These are phyloP conservation scores for Betula pendula DNA, from an alignment of 306 rosid genomes.

Conservation along the genomic window DNA sequence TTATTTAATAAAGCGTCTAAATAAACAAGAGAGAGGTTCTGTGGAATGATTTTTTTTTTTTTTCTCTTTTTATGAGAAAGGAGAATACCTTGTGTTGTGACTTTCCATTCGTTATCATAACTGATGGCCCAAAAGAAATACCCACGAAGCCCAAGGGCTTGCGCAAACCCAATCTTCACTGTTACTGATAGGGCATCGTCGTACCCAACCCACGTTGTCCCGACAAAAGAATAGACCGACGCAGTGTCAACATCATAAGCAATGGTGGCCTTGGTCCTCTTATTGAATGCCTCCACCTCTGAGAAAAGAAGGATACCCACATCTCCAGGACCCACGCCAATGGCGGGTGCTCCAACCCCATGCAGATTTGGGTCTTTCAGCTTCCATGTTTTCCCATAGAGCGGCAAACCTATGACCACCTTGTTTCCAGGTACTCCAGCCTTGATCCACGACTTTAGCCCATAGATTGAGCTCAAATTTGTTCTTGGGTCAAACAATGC, in stretches of 20 bases:
- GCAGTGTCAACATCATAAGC: slow-evolving; percentile 38
- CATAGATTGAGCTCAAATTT: slow-evolving; percentile 35
- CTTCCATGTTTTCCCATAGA: slow-evolving; percentile 60
- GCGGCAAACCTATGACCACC: slow-evolving; percentile 66
- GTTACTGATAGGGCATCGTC: slow-evolving; percentile 42
- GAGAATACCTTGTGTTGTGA: slow-evolving; percentile 42
- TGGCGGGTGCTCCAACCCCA: slow-evolving; percentile 43
- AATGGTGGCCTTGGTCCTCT: slow-evolving; percentile 7
- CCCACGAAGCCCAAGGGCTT: slow-evolving; percentile 63
- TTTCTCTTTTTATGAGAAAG: neutral
- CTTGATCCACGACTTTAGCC: slow-evolving; percentile 68
- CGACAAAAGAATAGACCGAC: slow-evolving; percentile 36
- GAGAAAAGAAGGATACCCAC: slow-evolving; percentile 30
- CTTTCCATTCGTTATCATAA: slow-evolving; percentile 35
- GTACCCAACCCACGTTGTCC: slow-evolving; percentile 52
- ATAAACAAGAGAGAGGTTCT: too few relatives aligned
- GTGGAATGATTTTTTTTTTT: too few relatives aligned
- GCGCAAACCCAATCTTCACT: slow-evolving; percentile 58
- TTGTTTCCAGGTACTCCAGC: slow-evolving; percentile 40
- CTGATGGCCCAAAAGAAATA: slow-evolving; percentile 82
- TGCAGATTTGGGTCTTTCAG: slow-evolving; percentile 39
- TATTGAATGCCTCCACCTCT: slow-evolving; percentile 24
- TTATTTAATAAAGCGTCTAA: too few relatives aligned
- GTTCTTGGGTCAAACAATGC: slow-evolving; percentile 49
- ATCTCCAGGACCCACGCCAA: slow-evolving; percentile 59